phyloP scores from a whole-genome alignment of 2,329 filamentous ascomycete genomes.

The Iodosphaeria phyllophila region DNA sequence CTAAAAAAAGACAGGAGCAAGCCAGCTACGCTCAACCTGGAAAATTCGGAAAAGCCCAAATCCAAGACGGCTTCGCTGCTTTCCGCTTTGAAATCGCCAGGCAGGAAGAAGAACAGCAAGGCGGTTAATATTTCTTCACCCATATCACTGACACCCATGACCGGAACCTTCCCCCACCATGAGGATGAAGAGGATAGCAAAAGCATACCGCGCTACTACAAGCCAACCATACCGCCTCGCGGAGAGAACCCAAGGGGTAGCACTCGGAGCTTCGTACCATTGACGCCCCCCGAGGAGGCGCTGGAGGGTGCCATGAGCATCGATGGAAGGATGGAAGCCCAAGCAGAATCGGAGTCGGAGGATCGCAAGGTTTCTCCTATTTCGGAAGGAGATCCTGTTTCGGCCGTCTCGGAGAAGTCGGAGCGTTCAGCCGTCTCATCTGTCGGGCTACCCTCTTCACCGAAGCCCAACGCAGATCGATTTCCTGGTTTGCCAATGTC shows the following conservation, averaged over 20 bases:
- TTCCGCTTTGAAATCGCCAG: slow-evolving; percentile 41
- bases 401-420: slow-evolving; percentile 31
- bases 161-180: slow-evolving; percentile 35
- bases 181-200: slow-evolving; percentile 36
- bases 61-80: slow-evolving; percentile 40
- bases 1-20: slow-evolving; percentile 22
- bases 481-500: slow-evolving; percentile 17
- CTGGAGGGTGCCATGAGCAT: slow-evolving; percentile 31
- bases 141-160: slow-evolving; percentile 45
- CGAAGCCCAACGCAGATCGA: slow-evolving; percentile 17
- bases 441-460: slow-evolving; percentile 29
- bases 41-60: slow-evolving; percentile 25
- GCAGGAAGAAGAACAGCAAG: slow-evolving; percentile 27
- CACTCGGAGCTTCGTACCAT: slow-evolving; percentile 19
- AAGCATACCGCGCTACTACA: slow-evolving; percentile 39
- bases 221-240: slow-evolving; percentile 32
- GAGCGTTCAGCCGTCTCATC: slow-evolving; percentile 30
- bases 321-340: slow-evolving; percentile 32
- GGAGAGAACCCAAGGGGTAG: slow-evolving; percentile 20
- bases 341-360: slow-evolving; percentile 14
- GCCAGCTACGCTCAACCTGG: slow-evolving; percentile 20
- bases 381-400: slow-evolving; percentile 27
- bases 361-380: slow-evolving; percentile 19
- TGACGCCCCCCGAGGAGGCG: slow-evolving; percentile 25
- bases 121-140: slow-evolving; percentile 43